phyloP scores from a whole-genome alignment of 768 basidiomycete species.

The Termitomyces sp. region DNA sequence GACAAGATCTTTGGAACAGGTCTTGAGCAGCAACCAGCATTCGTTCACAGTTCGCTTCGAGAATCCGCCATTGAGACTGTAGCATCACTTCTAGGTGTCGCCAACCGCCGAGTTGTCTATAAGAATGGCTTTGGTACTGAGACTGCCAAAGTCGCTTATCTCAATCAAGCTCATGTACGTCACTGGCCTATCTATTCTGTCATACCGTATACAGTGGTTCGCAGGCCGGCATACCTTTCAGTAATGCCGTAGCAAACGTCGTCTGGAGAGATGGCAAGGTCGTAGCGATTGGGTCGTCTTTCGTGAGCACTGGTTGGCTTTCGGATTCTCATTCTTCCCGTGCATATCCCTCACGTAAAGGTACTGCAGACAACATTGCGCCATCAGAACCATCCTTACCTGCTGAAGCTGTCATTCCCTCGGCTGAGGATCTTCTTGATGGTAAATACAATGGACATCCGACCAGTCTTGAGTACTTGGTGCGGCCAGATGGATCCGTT shows the following conservation, averaged over 20 bases:
- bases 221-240: slow-evolving; percentile 30
- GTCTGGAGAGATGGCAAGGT: slow-evolving; percentile 28
- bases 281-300: slow-evolving; percentile 29
- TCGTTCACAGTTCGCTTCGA: background rate
- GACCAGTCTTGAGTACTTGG: slow-evolving; percentile 37
- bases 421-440: slow-evolving; percentile 32
- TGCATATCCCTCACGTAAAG: background rate
- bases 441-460: slow-evolving; percentile 38
- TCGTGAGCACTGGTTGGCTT: slow-evolving; percentile 24
- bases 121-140: slow-evolving; percentile 14
- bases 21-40: background rate
- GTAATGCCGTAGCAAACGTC: slow-evolving; percentile 34
- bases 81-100: slow-evolving; percentile 5
- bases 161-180: slow-evolving; percentile 19
- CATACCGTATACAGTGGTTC: background rate
- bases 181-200: background rate
- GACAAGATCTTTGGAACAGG: background rate
- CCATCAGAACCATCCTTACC: slow-evolving; percentile 35
- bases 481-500: slow-evolving; percentile 31
- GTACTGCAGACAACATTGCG: slow-evolving; percentile 24
- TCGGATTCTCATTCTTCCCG: background rate
- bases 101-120: background rate
- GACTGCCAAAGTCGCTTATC: slow-evolving; percentile 17
- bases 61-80: slow-evolving; percentile 6
- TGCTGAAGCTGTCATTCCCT: slow-evolving; percentile 29